A percentile compares a stretch with the other conserved stretches of the same genome.
phyloP scores from a whole-genome alignment of 306 rosid species.

The Mimosa bimucronata region DNA sequence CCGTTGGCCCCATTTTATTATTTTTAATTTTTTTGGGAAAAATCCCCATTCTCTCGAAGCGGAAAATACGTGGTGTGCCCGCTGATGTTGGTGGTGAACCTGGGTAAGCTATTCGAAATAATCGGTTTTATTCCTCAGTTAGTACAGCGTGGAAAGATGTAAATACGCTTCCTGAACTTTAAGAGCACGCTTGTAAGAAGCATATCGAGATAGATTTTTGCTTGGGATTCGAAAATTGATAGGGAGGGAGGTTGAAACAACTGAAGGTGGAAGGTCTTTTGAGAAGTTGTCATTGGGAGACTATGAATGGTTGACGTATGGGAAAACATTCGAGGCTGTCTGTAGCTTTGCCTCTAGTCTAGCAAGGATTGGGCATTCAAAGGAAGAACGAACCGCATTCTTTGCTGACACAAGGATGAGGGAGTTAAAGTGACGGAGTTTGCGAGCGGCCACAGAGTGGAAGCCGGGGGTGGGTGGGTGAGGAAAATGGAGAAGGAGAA shows the following conservation, averaged over 20 bases:
- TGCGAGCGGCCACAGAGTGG: too few relatives aligned
- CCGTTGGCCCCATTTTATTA: too few relatives aligned
- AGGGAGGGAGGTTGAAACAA: constrained; percentile 57
- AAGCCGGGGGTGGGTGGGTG: too few relatives aligned
- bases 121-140: constrained; percentile 47
- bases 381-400: constrained; percentile 80
- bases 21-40: too few relatives aligned
- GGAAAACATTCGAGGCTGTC: constrained; percentile 67
- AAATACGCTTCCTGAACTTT: constrained; percentile 80
- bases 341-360: constrained; percentile 79
- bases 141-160: constrained; percentile 76
- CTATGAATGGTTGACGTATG: constrained; percentile 79
- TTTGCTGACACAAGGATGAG: constrained; percentile 91
- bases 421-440: too few relatives aligned
- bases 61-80: constrained; percentile 67
- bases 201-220: constrained; percentile 50
- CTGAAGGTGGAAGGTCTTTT: constrained; percentile 67
- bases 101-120: constrained; percentile 68
- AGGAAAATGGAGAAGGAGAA: too few relatives aligned
- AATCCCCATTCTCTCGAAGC: too few relatives aligned
- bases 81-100: constrained; percentile 72
- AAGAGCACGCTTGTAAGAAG: constrained; percentile 66
- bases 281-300: constrained; percentile 92
- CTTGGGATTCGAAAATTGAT: constrained; percentile 84
- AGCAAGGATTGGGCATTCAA: constrained; percentile 63